Evolutionary conservation across 192 early-diverging fungal species (phyloP).

Genomic region (Rhizophagus sp.): DNA sequence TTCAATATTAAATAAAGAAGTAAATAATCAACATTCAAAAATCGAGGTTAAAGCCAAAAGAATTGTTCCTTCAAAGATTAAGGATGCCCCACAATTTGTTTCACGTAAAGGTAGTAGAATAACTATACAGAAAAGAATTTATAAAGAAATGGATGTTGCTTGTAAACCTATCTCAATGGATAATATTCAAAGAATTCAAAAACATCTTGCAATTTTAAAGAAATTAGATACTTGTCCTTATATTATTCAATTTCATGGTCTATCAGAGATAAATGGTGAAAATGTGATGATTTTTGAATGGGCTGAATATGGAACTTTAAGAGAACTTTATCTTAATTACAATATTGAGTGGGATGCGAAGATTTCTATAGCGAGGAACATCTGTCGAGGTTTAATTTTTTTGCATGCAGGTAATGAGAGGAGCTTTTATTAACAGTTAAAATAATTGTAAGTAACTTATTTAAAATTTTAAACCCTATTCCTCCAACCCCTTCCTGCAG

Average conservation of each 20-base stretch:
- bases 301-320: constrained; percentile 24
- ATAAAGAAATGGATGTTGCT: not conserved
- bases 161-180: not conserved
- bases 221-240: not conserved
- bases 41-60: not conserved
- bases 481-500: too few species aligned
- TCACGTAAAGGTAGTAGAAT: not conserved
- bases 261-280: not conserved
- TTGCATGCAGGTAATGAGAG: not conserved
- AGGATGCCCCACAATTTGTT: not conserved
- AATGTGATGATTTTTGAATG: constrained; percentile 25
- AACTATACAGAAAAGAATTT: not conserved
- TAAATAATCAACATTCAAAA: not conserved
- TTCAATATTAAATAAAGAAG: not conserved
- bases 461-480: not conserved
- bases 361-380: constrained; percentile 2
- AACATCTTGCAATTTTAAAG: constrained; percentile 8
- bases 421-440: not conserved
- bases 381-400: constrained; percentile 27
- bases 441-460: not conserved
- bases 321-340: not conserved
- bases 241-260: constrained; percentile 28
- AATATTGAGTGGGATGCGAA: constrained; percentile 7
- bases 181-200: not conserved
- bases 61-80: not conserved